Evolutionary conservation across 768 basidiomycete genomes (phyloP), one percentile per base, ranked within the genome.

Genomic region (Russula abietina): DNA sequence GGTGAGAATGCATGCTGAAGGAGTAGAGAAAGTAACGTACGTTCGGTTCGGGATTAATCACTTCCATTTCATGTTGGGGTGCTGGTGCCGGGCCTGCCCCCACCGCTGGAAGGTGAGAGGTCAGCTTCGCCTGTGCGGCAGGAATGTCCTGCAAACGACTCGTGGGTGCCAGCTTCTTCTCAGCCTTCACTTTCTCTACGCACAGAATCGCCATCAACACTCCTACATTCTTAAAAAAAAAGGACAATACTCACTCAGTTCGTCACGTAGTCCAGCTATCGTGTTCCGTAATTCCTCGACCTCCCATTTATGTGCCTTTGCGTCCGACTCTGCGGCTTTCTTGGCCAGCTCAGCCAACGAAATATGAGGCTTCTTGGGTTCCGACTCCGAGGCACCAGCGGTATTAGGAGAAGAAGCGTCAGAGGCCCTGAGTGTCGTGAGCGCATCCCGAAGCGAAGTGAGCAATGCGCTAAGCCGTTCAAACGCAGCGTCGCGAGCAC

Each of bases 201-300:
- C 30, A 38, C 6, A 61, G 24, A 36, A 53, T 4, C 4, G 58
- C 57, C 39, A 36, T 53, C 30, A 30, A 17, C 14, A 38, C 5
- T n/a, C 16, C 16, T 22, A 22, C 38, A 32, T 49, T 28, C 55
- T n/a, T 22, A 10, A 36, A 49, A 49, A 65, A 32, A 10, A 11
- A 12, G 41, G 4, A n/a, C 0, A 36, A 11, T 0, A 73, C 78
- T 19, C 64, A 86, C 89, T 82, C 14, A 91, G 75, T 69, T 91
- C 85, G 14, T 73, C 69, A 59, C 80, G 79, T 33, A 91, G 76
- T 19, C 71, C 74, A 11, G 77, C 68, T 48, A 91, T 80, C 30
- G 80, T 75, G 8, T 66, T 73, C 61, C 83, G 79, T 11, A 90
- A 72, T 9, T 77, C 77, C 54, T 78, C 74, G 22, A 83, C 68